Evolutionary conservation across 1,139 yeast species (phyloP).

Genomic region (Diutina siamensis): DNA sequence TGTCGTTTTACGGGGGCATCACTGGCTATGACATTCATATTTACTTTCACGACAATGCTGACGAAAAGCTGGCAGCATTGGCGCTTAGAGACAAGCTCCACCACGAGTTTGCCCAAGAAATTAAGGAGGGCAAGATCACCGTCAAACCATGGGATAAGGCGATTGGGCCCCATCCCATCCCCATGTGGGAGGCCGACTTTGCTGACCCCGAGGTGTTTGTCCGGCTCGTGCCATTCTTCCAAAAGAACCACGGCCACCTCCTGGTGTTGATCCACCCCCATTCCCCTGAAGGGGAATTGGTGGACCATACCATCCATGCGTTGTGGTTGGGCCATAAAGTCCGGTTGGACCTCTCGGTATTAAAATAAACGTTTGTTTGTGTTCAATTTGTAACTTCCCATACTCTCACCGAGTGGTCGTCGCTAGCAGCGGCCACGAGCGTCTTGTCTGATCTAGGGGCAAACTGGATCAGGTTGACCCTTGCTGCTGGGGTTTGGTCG

Average conservation of each 20-base stretch:
- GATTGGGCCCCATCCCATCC: constrained; percentile 47
- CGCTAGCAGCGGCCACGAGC: constrained; percentile 2
- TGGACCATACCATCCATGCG: constrained; percentile 42
- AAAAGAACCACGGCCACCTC: constrained; percentile 38
- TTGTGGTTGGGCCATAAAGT: constrained; percentile 38
- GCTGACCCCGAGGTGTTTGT: not conserved
- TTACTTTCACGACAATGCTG: constrained; percentile 34
- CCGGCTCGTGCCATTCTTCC: constrained; percentile 11
- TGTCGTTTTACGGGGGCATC: constrained; percentile 3
- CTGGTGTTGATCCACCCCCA: constrained; percentile 46
- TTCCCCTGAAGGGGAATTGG: constrained; percentile 25
- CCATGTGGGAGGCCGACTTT: constrained; percentile 31
- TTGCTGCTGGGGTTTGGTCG: not conserved
- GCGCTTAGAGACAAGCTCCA: constrained; percentile 29
- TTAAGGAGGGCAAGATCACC: constrained; percentile 30
- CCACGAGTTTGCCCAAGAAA: constrained; percentile 33
- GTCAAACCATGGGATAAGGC: constrained; percentile 39
- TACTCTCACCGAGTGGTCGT: constrained; percentile 3
- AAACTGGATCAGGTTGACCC: constrained; percentile 1
- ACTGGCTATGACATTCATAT: constrained; percentile 39
- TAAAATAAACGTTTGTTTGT: no score
- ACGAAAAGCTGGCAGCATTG: constrained; percentile 25
- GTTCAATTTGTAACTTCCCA: not conserved
- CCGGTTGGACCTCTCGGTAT: constrained; percentile 2
- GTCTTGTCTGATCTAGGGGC: not conserved